Base-by-base conservation (phyloP, 768 basidiomycete genomes). In the Tephrocybe sp. region DNA sequence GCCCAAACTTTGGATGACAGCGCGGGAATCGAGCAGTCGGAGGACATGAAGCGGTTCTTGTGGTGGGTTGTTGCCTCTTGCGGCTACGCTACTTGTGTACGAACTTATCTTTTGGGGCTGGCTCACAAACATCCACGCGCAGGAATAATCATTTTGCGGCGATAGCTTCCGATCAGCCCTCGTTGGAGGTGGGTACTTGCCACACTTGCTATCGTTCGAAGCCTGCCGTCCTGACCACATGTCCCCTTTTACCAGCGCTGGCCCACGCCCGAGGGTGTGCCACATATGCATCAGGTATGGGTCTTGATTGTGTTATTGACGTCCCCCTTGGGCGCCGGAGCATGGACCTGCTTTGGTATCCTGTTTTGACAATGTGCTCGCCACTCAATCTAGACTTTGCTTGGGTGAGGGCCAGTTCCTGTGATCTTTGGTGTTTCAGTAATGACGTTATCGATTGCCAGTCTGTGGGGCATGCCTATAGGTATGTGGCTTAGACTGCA, bases 61-160 rank as follows among this genome's bases (percentile, higher is more conserved):
- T 88, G 86, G 84, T 83, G 59, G 13, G 70, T 61, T 4, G 11
- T 42, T 47, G 7, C 45, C 32, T 51, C 39, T 53, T 47, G 37
- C 48, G 30, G 36, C 34, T 32, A 13, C 25, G 16, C 16, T 34
- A 42, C 16, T 9, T 16, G 21, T 35, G 34, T 31, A 35, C 40
- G 28, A 25, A n/a, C 7, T 18, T n/a, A n/a, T n/a, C n/a, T n/a
- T n/a, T n/a, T n/a, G n/a, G n/a, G n/a, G n/a, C n/a, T n/a, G n/a
- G n/a, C n/a, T 50, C 40, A 40, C 34, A 5, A 15, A 35, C 18
- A 22, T 37, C n/a, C 21, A 22, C 8, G n/a, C 38, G 36, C 52
- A 84, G 85, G 85, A 75, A 87, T 63, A 86, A 86, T 62, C 86
- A 87, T 60, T 87, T 87, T 60, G 78, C 85, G 1, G 84, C 84